Conservation (phyloP, 371 early-diverging fungal species). For the Zopfochytrium polystomum region DNA sequence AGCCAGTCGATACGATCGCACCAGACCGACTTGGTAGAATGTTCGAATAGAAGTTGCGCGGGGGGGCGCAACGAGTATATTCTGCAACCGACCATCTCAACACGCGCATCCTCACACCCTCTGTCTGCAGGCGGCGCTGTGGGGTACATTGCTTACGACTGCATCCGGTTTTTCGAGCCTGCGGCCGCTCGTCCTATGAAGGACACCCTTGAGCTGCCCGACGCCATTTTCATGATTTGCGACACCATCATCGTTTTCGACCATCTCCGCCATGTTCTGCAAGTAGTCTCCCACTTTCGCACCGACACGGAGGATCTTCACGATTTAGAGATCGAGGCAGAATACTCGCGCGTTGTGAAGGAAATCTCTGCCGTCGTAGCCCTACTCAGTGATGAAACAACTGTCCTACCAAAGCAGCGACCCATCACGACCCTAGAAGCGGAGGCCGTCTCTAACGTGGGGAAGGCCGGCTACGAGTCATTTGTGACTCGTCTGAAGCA, state of each 20-base stretch:
- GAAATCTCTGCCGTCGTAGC: slow-evolving; percentile 42
- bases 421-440: slow-evolving; percentile 58
- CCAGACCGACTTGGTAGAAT: too few relatives aligned
- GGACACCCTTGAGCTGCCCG: slow-evolving; percentile 88
- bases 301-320: slow-evolving; percentile 44
- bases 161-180: slow-evolving; percentile 94
- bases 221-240: slow-evolving; percentile 87
- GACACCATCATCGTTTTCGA: slow-evolving; percentile 93
- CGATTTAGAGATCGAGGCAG: slow-evolving; percentile 45
- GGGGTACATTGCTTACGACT: slow-evolving; percentile 95
- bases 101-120: background rate
- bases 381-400: slow-evolving; percentile 32
- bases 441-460: slow-evolving; percentile 66
- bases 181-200: slow-evolving; percentile 54
- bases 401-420: slow-evolving; percentile 57
- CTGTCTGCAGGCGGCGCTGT: slow-evolving; percentile 82
- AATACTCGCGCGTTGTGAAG: slow-evolving; percentile 53
- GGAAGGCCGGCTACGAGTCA: slow-evolving; percentile 80
- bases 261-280: slow-evolving; percentile 83
- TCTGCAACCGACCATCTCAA: too few relatives aligned
- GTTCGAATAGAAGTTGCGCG: too few relatives aligned
- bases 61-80: slow-evolving; percentile 3
- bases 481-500: slow-evolving; percentile 85
- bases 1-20: too few relatives aligned
- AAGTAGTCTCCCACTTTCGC: slow-evolving; percentile 86